These are phyloP conservation scores for Rugonectria rugulosa DNA, from an alignment of 2,329 filamentous ascomycete species.

Conservation along the genomic window DNA sequence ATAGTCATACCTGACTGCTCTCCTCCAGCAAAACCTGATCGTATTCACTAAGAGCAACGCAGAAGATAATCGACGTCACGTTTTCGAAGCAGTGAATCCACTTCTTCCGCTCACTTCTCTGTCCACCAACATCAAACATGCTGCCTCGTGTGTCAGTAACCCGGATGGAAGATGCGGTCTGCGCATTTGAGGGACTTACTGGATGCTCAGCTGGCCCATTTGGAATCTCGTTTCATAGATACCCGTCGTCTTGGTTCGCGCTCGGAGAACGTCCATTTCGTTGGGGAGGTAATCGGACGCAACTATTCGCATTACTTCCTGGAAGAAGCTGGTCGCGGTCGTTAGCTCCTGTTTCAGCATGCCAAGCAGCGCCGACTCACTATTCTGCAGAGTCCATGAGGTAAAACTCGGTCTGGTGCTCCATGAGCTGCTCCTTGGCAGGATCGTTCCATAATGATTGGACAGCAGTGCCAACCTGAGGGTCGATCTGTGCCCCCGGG, in stretches of 20 bases:
- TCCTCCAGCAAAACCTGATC: constrained; percentile 97
- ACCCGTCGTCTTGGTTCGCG: constrained; percentile 96
- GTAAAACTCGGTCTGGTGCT: constrained; percentile 97
- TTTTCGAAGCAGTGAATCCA: constrained; percentile 99
- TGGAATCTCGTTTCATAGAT: constrained; percentile 99
- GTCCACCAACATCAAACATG: constrained; percentile 99
- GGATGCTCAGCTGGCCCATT: constrained; percentile 98
- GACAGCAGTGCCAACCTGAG: constrained; percentile 82
- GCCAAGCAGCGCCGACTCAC: constrained; percentile 61
- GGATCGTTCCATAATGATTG: constrained; percentile 90
- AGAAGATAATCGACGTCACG: constrained; percentile 99
- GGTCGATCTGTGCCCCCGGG: constrained; percentile 83
- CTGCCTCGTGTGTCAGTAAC: constrained; percentile 55
- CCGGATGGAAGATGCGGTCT: neutral
- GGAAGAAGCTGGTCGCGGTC: constrained; percentile 78
- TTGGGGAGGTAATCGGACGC: constrained; percentile 86
- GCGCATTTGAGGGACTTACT: constrained; percentile 67
- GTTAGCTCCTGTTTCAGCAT: constrained; percentile 20
- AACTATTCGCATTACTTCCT: constrained; percentile 87
- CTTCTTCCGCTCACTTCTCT: constrained; percentile 97
- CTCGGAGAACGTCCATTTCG: constrained; percentile 93
- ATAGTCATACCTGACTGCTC: constrained; percentile 82
- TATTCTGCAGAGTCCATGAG: constrained; percentile 99
- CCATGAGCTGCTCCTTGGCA: constrained; percentile 81
- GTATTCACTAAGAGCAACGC: constrained; percentile 96